Evolutionary conservation across 176 grass and related monocot genomes (phyloP).

Genomic region (Triticum dicoccoides): DNA sequence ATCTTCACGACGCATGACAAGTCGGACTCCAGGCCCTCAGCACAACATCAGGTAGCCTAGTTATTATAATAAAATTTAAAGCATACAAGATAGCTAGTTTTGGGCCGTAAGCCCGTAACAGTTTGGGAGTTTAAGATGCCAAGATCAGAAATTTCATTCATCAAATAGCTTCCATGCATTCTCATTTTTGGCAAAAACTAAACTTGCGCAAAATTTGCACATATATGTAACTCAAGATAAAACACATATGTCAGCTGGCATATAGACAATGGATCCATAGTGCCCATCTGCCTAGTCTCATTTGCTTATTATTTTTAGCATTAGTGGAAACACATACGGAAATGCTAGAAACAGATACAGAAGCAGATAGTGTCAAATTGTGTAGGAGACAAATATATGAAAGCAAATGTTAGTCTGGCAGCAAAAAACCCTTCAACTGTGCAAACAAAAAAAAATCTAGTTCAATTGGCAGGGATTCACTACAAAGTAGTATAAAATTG

Average conservation of each 20-base stretch:
- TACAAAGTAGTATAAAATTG: too few relatives aligned
- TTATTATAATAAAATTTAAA: neutral
- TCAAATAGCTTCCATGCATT: constrained; percentile 5
- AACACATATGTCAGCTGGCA: neutral
- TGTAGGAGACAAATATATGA: neutral
- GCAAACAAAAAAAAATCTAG: too few relatives aligned
- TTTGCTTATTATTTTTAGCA: neutral
- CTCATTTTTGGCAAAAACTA: neutral
- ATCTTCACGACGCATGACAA: neutral
- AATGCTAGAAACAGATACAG: neutral
- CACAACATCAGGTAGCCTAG: neutral
- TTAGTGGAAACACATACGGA: neutral
- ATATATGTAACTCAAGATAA: constrained; percentile 13
- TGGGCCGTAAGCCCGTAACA: neutral
- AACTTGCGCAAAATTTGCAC: neutral
- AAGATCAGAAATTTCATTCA: neutral
- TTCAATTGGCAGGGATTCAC: too few relatives aligned
- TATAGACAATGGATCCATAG: neutral
- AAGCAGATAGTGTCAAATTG: too few relatives aligned
- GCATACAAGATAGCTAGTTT: neutral
- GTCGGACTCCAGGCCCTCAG: neutral
- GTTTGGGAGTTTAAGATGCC: neutral
- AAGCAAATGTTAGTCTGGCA: neutral
- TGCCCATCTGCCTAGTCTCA: neutral
- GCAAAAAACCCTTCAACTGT: too few relatives aligned